phyloP scores from a whole-genome alignment of 164 flowering plant genomes.

The Cinnamomum chago region DNA sequence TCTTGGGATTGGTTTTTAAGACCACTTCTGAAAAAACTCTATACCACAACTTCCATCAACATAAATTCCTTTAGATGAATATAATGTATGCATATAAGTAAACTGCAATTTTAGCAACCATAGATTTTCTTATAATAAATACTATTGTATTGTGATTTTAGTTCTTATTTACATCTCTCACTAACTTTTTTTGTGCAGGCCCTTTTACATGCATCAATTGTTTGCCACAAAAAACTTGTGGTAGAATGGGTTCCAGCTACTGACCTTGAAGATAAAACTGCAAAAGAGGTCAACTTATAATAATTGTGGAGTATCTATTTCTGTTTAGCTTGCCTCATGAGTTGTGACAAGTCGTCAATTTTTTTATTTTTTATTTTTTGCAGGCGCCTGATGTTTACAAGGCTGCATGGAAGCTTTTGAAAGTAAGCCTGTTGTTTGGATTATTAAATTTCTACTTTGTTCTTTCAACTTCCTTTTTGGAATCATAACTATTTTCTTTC shows the following conservation, averaged over 20 bases:
- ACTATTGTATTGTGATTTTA: too few species aligned
- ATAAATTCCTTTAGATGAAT: too few species aligned
- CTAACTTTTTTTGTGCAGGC: conserved; percentile 44
- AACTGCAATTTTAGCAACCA: too few species aligned
- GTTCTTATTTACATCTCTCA: too few species aligned
- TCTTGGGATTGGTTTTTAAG: too few species aligned
- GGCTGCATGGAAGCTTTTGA: conserved; percentile 76
- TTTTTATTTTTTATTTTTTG: conserved; percentile 15
- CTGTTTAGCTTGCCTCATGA: not conserved
- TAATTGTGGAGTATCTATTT: conserved; percentile 3
- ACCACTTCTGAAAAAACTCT: too few species aligned
- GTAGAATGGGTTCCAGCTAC: conserved; percentile 80
- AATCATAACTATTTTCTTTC: not conserved
- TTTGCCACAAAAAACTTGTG: conserved; percentile 55
- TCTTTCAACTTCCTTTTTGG: not conserved
- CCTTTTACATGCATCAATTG: conserved; percentile 90
- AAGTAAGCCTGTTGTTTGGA: conserved; percentile 28
- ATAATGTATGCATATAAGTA: too few species aligned
- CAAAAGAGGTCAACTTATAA: conserved; percentile 43
- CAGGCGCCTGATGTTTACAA: conserved; percentile 65
- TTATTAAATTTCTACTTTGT: not conserved
- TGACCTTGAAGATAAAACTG: conserved; percentile 77
- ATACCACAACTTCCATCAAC: too few species aligned
- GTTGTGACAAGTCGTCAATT: not conserved
- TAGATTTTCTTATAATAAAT: too few species aligned